Base-by-base conservation (phyloP, 495 filamentous ascomycete genomes). In the Penicillium herquei region DNA sequence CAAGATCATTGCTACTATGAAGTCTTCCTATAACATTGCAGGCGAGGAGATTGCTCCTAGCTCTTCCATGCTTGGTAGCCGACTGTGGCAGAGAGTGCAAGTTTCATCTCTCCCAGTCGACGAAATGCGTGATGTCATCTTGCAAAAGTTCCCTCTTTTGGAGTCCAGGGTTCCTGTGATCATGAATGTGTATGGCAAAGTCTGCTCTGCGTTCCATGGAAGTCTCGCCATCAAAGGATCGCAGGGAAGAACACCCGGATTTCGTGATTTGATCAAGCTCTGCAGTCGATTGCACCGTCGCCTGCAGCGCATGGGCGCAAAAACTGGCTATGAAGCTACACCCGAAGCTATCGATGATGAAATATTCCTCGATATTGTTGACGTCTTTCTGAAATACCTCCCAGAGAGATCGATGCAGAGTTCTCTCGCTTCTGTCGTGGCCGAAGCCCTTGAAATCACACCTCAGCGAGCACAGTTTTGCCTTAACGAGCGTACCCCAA, bases 261-360 rank as follows among this genome's bases (percentile, higher is more conserved):
- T 91, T 21, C 80, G 90, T 54, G 93, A 97, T 68, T 74, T 99
- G 16, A 77, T 98, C 58, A 96, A 96, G 66, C 92, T 95, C 83
- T 96, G 91, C 68, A 79, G 80, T 33, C 83, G 95, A 44, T 73
- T 96, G 32, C 75, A 89, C 51, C 70, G 74, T 59, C 74, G 86
- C 52, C 69, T 89, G 31, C 55, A 76, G 59, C 71, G 77, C 14
- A 76, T 82, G 7, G 81, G 85, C 40, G 79, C 87, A 57, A 85
- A 80, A 64, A 89, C 83, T 40, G 86, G 87, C n/a, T 78, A 80
- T 16, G 89, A 96, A 68, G 72, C 84, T n/a, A 83, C 91, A 17
- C 80, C 80, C 3, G 88, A 93, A 53, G 79, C 79, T 3, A 79
- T 84, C 7, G 83, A 86, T 63, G 91, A 96, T 59, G 83, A 86